Conservation (phyloP, 1,284 basidiomycete genomes). For the Athelia psychrophila region DNA sequence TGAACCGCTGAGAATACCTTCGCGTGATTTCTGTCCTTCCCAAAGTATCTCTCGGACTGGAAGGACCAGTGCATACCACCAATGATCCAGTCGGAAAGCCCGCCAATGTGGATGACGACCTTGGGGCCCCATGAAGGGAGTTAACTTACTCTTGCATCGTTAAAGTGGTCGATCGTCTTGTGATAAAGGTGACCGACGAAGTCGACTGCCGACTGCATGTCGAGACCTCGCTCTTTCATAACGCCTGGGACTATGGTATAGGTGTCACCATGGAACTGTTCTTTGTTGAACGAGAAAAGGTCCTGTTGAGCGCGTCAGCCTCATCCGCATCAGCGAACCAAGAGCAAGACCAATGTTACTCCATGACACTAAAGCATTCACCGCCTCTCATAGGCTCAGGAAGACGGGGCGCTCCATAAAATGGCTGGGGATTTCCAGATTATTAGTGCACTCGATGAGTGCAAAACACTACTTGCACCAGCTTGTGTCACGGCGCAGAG, state of each 20-base stretch:
- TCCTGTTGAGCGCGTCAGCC: conserved; percentile 39
- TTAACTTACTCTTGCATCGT: conserved; percentile 34
- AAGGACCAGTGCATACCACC: conserved; percentile 40
- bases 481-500: conserved; percentile 54
- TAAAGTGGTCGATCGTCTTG: conserved; percentile 54
- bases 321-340: conserved; percentile 1
- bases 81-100: conserved; percentile 63
- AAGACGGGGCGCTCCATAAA: conserved; percentile 56
- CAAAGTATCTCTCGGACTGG: conserved; percentile 60
- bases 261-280: conserved; percentile 61
- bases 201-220: conserved; percentile 54
- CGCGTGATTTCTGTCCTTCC: conserved; percentile 42
- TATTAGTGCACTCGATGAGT: conserved; percentile 45
- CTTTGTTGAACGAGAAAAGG: conserved; percentile 67
- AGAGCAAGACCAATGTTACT: conserved; percentile 47
- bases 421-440: conserved; percentile 59
- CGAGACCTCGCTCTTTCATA: conserved; percentile 53
- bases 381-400: conserved; percentile 47
- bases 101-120: conserved; percentile 56
- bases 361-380: conserved; percentile 62
- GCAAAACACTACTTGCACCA: conserved; percentile 39
- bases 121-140: conserved; percentile 56
- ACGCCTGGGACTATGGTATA: conserved; percentile 67
- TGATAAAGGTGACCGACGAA: conserved; percentile 59
- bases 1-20: conserved; percentile 45